A percentile compares a stretch with the other conserved stretches of the same genome.
Conservation (phyloP, 257 asterid species). For the Solanum tarapatanum region DNA sequence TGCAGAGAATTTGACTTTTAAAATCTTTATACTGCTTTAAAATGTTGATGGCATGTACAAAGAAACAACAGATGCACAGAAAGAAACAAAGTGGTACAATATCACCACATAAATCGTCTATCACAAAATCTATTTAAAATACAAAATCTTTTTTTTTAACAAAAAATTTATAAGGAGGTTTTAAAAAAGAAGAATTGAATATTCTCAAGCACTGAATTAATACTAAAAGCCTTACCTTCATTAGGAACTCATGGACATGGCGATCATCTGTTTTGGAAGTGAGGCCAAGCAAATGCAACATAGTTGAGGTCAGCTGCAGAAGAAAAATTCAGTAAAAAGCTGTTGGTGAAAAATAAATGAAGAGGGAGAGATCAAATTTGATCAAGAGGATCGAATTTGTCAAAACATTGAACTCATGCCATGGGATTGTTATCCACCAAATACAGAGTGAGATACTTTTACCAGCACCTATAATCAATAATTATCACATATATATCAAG, state of each 20-base stretch:
- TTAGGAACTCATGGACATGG: constrained; percentile 48
- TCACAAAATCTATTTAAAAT: background rate
- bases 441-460: background rate
- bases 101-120: background rate
- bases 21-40: background rate
- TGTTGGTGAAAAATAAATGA: background rate
- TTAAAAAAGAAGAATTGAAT: background rate
- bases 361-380: background rate
- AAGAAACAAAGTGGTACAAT: background rate
- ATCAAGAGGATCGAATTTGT: background rate
- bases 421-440: background rate
- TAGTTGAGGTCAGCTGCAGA: constrained; percentile 78
- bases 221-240: constrained; percentile 47
- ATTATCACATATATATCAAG: background rate
- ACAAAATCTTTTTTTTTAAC: background rate
- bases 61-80: background rate
- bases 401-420: background rate
- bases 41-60: background rate
- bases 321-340: background rate
- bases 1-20: background rate
- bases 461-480: background rate
- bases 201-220: background rate
- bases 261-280: constrained; percentile 48
- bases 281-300: constrained; percentile 82
- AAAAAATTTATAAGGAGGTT: background rate